A percentile compares a stretch with the other conserved stretches of the same genome.
phyloP scores from a whole-genome alignment of 140 eudicot species.

The Bidens hawaiensis region DNA sequence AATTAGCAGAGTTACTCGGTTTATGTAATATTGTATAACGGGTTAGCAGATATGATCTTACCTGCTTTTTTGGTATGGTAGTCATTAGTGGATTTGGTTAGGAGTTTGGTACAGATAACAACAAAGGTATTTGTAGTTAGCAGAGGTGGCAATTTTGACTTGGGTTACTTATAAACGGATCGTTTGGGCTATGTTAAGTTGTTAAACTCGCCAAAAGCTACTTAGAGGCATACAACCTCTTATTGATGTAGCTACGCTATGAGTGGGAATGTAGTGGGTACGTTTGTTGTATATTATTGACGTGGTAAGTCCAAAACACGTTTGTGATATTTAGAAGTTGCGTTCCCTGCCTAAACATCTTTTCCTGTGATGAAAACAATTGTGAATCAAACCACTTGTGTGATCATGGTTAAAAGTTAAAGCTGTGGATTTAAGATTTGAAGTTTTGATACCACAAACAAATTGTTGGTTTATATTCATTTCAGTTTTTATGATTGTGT shows the following conservation, averaged over 20 bases:
- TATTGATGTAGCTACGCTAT: too few species aligned
- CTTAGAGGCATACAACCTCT: not conserved
- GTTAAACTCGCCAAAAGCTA: not conserved
- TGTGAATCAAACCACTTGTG: not conserved
- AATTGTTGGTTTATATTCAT: not conserved
- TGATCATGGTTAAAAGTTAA: not conserved
- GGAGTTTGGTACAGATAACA: constrained; percentile 11
- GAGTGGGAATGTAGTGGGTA: too few species aligned
- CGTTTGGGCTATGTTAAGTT: not conserved
- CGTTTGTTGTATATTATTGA: not conserved
- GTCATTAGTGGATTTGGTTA: not conserved
- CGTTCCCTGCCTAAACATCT: not conserved
- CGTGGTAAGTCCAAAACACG: too few species aligned
- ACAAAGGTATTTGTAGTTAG: not conserved
- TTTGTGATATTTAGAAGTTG: not conserved
- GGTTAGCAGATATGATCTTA: constrained; percentile 3
- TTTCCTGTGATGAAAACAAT: not conserved
- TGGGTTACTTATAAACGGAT: not conserved
- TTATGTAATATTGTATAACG: not conserved
- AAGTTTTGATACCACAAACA: not conserved
- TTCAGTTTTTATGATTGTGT: not conserved
- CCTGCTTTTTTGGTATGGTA: constrained; percentile 2
- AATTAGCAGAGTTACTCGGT: not conserved
- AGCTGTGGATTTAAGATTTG: not conserved
- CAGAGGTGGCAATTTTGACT: not conserved